Percentiles rank a stretch among this genome's conserved stretches.
Conservation (phyloP, 1,284 basidiomycete species). For the Naganishia sp. region DNA sequence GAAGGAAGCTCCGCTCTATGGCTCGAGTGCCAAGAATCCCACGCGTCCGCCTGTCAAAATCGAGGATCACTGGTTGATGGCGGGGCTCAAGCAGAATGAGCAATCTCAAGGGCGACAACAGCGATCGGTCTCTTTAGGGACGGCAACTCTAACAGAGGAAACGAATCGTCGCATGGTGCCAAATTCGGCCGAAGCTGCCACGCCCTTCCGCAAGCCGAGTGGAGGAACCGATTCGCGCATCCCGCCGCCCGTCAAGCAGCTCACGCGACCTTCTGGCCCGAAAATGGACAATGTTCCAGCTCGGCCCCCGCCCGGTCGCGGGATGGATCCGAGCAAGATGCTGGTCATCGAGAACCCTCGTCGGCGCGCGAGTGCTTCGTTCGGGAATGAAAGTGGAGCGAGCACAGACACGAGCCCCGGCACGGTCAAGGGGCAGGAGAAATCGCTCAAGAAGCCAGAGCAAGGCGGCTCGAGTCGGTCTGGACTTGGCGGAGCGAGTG, state of each 20-base stretch:
- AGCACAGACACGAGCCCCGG: neutral
- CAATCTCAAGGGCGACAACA: neutral
- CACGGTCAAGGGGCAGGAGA: neutral
- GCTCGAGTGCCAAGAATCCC: slow-evolving; percentile 20
- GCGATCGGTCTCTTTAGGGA: neutral
- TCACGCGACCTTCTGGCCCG: neutral
- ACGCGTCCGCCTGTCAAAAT: slow-evolving; percentile 25
- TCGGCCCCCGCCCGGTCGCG: neutral
- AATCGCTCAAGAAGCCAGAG: slow-evolving; percentile 1
- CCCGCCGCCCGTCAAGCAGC: neutral
- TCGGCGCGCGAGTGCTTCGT: slow-evolving; percentile 3
- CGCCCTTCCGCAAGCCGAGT: slow-evolving; percentile 7
- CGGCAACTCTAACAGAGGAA: no score
- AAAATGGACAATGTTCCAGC: neutral
- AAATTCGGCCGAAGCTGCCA: neutral
- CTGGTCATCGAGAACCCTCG: neutral
- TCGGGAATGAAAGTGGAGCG: neutral
- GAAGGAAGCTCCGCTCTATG: slow-evolving; percentile 29
- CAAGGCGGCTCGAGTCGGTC: neutral
- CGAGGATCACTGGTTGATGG: slow-evolving; percentile 34
- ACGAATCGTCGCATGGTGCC: neutral
- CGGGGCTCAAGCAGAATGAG: slow-evolving; percentile 8
- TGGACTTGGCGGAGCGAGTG: neutral
- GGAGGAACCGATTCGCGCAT: neutral
- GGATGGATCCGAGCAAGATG: neutral